Conservation (phyloP, 495 filamentous ascomycete genomes). For the Thermothielavioides terrestris region DNA sequence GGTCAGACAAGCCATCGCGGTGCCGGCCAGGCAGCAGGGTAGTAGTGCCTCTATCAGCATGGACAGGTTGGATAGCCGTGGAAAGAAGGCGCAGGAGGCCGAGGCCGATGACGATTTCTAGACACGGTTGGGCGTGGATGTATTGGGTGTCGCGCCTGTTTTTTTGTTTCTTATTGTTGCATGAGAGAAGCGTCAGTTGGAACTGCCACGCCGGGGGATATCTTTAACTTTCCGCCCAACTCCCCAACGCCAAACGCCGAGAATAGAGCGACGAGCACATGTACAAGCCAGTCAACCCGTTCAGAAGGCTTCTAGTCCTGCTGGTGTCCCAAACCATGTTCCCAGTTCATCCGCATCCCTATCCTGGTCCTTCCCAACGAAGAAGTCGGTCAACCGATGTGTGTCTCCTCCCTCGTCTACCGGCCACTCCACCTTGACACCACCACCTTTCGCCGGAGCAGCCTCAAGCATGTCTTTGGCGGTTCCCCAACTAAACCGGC, state of each 20-base stretch:
- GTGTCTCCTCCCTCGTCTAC: slow-evolving; percentile 52
- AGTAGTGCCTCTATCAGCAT: slow-evolving; percentile 45
- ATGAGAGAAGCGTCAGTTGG: background rate
- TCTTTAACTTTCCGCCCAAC: slow-evolving; percentile 5
- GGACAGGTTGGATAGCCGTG: slow-evolving; percentile 52
- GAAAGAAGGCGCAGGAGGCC: slow-evolving; percentile 41
- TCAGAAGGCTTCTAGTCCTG: slow-evolving; percentile 52
- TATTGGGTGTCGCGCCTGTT: background rate
- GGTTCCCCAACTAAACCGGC: slow-evolving; percentile 91
- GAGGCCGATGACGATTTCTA: slow-evolving; percentile 45
- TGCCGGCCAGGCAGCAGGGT: slow-evolving; percentile 42
- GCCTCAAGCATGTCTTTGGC: slow-evolving; percentile 84
- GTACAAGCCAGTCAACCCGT: background rate
- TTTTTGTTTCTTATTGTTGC: slow-evolving; percentile 4
- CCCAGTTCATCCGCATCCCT: slow-evolving; percentile 47
- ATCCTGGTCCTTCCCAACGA: slow-evolving; percentile 34
- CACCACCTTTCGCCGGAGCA: slow-evolving; percentile 39
- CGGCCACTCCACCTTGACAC: slow-evolving; percentile 77
- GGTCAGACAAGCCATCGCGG: slow-evolving; percentile 68
- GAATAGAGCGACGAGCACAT: slow-evolving; percentile 7
- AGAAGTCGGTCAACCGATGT: slow-evolving; percentile 66
- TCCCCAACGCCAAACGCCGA: slow-evolving; percentile 7
- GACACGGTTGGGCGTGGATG: slow-evolving; percentile 5
- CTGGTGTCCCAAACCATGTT: slow-evolving; percentile 55
- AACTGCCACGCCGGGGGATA: slow-evolving; percentile 12